Percentiles rank a stretch among this genome's conserved stretches.
Evolutionary conservation across 768 basidiomycete genomes (phyloP).

Genomic region (Tricholoma flavovirens): DNA sequence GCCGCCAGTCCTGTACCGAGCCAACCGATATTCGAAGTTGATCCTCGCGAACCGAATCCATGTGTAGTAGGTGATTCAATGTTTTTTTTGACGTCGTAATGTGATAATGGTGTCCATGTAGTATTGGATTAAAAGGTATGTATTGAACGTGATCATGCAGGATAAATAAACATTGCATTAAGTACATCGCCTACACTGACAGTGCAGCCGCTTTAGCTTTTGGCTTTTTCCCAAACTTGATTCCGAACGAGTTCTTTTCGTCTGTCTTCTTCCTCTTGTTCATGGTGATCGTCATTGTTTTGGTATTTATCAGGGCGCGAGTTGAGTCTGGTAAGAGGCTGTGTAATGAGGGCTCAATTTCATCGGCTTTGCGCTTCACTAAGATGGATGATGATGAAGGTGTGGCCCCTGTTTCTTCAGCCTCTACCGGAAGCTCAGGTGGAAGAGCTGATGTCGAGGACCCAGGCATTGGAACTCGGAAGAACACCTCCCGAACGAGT

Average conservation of each 20-base stretch:
- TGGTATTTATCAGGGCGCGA: constrained; percentile 50
- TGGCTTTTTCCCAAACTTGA: constrained; percentile 61
- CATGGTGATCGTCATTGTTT: constrained; percentile 33
- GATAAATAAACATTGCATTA: background rate
- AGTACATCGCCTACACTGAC: background rate
- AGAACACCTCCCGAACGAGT: constrained; percentile 82
- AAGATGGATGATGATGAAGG: constrained; percentile 39
- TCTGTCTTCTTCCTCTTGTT: constrained; percentile 61
- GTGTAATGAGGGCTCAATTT: constrained; percentile 66
- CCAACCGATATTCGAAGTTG: constrained; percentile 55
- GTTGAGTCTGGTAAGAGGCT: constrained; percentile 64
- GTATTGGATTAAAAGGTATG: constrained; percentile 1
- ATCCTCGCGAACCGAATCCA: constrained; percentile 37
- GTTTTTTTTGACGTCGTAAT: background rate
- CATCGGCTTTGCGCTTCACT: constrained; percentile 84
- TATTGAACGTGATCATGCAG: constrained; percentile 6
- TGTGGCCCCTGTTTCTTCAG: constrained; percentile 8
- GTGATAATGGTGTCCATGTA: background rate
- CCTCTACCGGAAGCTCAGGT: constrained; percentile 11
- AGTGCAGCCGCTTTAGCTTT: constrained; percentile 13
- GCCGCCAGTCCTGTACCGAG: constrained; percentile 60
- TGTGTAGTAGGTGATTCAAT: constrained; percentile 8
- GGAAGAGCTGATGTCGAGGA: constrained; percentile 21
- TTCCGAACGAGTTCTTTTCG: constrained; percentile 62
- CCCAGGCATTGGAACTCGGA: constrained; percentile 52